Percentiles rank a stretch among this genome's conserved stretches.
Evolutionary conservation across 352 stramenopile species (phyloP).

Genomic region (Phytophthora quininea): DNA sequence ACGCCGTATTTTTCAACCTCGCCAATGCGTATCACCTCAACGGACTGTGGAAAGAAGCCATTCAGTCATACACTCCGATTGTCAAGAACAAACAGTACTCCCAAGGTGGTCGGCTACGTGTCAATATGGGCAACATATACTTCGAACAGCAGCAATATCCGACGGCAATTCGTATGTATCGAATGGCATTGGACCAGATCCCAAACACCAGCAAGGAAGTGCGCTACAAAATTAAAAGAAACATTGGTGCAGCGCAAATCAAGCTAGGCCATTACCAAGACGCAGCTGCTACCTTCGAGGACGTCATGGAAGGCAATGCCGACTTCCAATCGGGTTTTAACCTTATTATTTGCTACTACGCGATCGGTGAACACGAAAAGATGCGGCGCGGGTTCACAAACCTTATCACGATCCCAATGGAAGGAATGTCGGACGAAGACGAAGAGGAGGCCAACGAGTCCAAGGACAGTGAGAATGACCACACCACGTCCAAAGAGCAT

Average conservation of each 20-base stretch:
- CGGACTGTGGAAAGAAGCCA: constrained; percentile 93
- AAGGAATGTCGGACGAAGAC: constrained; percentile 82
- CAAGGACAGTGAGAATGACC: constrained; percentile 45
- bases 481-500: constrained; percentile 56
- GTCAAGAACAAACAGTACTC: constrained; percentile 97
- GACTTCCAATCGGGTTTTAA: constrained; percentile 98
- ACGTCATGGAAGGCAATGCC: constrained; percentile 92
- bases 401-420: constrained; percentile 92
- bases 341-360: constrained; percentile 97
- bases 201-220: constrained; percentile 94
- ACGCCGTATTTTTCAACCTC: constrained; percentile 95
- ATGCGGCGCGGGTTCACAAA: constrained; percentile 94
- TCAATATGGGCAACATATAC: constrained; percentile 99
- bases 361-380: constrained; percentile 94
- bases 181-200: constrained; percentile 98
- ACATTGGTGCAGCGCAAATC: constrained; percentile 96
- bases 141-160: constrained; percentile 94
- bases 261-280: constrained; percentile 94
- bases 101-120: constrained; percentile 88
- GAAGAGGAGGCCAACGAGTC: constrained; percentile 81
- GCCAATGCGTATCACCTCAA: constrained; percentile 94
- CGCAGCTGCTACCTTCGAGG: constrained; percentile 94
- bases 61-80: constrained; percentile 94
- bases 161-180: constrained; percentile 97
- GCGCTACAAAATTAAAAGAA: constrained; percentile 96